Conservation (phyloP, 805 yeast species). For the Candida corydali region DNA sequence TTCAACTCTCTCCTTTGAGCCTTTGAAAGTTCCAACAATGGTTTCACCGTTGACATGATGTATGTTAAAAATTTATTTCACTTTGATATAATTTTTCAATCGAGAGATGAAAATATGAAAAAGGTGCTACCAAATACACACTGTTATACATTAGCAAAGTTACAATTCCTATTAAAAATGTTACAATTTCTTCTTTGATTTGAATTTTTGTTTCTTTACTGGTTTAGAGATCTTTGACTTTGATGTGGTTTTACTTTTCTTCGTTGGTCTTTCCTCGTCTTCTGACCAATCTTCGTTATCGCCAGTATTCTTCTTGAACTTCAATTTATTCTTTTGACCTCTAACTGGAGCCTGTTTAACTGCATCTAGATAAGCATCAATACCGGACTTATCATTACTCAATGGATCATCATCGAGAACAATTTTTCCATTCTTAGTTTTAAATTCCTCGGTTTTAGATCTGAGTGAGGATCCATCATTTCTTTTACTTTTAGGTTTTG, state of each 20-base stretch:
- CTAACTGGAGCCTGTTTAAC: conserved; percentile 89
- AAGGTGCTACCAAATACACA: conserved; percentile 4
- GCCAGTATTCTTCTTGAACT: conserved; percentile 66
- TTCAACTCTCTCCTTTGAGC: conserved; percentile 12
- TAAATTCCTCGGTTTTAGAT: conserved; percentile 34
- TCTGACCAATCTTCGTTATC: conserved; percentile 47
- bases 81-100: not conserved
- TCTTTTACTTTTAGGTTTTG: conserved; percentile 65
- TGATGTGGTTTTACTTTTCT: conserved; percentile 11
- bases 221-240: conserved; percentile 32
- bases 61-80: no score
- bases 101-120: no score
- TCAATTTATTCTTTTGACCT: conserved; percentile 88
- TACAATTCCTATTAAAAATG: not conserved
- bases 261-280: conserved; percentile 39
- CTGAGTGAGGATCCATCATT: conserved; percentile 28
- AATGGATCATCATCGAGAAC: conserved; percentile 60
- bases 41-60: conserved; percentile 2
- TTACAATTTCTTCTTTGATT: conserved; percentile 57
- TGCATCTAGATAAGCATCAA: conserved; percentile 92
- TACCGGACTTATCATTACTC: conserved; percentile 48
- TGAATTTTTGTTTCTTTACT: conserved; percentile 41
- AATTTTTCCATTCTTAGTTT: conserved; percentile 63
- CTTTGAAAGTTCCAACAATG: conserved; percentile 3
- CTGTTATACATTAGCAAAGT: not conserved